These are phyloP conservation scores for Sabuloglossum arenarium DNA, from an alignment of 495 filamentous ascomycete genomes.

Conservation along the genomic window DNA sequence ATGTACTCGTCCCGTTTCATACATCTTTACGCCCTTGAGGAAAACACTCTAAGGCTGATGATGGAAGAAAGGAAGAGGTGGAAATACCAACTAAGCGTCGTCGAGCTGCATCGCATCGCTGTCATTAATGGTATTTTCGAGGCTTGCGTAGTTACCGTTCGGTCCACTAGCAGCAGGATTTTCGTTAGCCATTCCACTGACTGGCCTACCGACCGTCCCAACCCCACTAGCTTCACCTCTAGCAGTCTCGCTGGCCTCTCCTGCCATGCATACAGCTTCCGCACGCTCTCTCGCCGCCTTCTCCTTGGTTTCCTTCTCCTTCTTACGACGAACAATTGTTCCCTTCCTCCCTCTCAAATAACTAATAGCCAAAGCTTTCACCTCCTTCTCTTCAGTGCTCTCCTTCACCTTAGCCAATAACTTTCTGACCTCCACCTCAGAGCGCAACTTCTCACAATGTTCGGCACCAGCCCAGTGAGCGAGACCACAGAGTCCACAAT, in stretches of 20 bases:
- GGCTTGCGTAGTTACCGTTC: too few relatives aligned
- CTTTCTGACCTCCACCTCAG: constrained; percentile 29
- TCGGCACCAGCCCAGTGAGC: constrained; percentile 35
- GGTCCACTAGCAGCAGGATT: too few relatives aligned
- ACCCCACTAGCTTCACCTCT: background rate
- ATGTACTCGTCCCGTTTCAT: too few relatives aligned
- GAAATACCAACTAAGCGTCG: too few relatives aligned
- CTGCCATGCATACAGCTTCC: too few relatives aligned
- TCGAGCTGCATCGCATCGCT: too few relatives aligned
- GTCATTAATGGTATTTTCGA: too few relatives aligned
- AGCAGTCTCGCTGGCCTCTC: background rate
- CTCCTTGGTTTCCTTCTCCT: constrained; percentile 6
- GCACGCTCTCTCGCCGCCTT: background rate
- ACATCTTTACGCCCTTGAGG: too few relatives aligned
- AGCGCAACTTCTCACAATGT: constrained; percentile 36
- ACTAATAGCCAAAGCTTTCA: constrained; percentile 29
- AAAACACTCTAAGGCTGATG: too few relatives aligned
- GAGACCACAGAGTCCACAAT: constrained; percentile 44
- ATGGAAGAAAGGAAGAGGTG: too few relatives aligned
- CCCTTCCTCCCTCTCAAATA: constrained; percentile 36
- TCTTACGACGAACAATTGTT: constrained; percentile 25
- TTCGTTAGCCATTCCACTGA: too few relatives aligned
- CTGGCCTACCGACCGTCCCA: too few relatives aligned
- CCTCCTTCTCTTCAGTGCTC: constrained; percentile 30
- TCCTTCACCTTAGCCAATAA: constrained; percentile 39